These are phyloP conservation scores for Chrysanthemum seticuspe DNA, from an alignment of 129 eudicot species.

Conservation along the genomic window DNA sequence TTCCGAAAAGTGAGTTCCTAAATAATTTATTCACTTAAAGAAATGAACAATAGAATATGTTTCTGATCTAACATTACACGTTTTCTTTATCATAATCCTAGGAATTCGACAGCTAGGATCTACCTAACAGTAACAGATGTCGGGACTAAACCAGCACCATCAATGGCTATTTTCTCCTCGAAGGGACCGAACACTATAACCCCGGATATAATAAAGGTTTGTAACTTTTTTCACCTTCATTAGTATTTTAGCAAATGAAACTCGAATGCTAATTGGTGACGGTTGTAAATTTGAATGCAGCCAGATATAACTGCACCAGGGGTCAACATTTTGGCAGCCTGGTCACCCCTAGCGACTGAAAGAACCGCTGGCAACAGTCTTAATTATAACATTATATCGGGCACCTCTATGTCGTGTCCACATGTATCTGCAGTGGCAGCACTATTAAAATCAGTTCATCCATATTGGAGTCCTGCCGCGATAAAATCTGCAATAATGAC, in stretches of 20 bases:
- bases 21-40: not conserved
- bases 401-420: slow-evolving; percentile 82
- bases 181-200: slow-evolving; percentile 61
- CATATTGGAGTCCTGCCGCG: slow-evolving; percentile 68
- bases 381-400: slow-evolving; percentile 55
- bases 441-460: slow-evolving; percentile 51
- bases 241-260: not conserved
- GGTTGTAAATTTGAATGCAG: slow-evolving; percentile 35
- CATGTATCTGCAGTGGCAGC: slow-evolving; percentile 63
- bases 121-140: slow-evolving; percentile 40
- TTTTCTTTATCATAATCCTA: slow-evolving; percentile 18
- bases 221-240: slow-evolving; percentile 3
- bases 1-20: slow-evolving; percentile 39
- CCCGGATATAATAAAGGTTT: slow-evolving; percentile 61
- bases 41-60: not conserved
- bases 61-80: slow-evolving; percentile 5
- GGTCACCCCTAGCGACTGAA: slow-evolving; percentile 59
- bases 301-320: slow-evolving; percentile 77
- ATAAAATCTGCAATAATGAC: slow-evolving; percentile 83
- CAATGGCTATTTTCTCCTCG: slow-evolving; percentile 61
- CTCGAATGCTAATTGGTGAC: slow-evolving; percentile 9
- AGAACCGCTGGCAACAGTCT: slow-evolving; percentile 38
- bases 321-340: slow-evolving; percentile 67
- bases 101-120: slow-evolving; percentile 59
- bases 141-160: slow-evolving; percentile 50